Conservation (phyloP, 768 basidiomycete species). For the Mycena metata region DNA sequence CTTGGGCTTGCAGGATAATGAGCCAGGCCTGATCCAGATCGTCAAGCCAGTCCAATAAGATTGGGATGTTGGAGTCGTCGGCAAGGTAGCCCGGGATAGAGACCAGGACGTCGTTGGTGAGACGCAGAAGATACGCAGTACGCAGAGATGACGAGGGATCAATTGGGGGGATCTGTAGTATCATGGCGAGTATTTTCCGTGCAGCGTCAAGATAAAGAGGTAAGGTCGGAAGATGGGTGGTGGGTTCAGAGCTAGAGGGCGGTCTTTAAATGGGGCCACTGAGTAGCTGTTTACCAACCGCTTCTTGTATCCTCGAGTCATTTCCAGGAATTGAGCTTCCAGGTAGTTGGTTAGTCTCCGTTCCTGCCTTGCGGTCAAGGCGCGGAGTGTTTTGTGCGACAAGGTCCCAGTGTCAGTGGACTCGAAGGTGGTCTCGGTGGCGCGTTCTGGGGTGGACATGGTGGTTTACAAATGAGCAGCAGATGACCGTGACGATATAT, state of each 20-base stretch:
- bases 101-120: conserved; percentile 76
- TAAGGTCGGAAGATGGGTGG: conserved; percentile 69
- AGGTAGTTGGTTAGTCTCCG: conserved; percentile 73
- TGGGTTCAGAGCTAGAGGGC: conserved; percentile 59
- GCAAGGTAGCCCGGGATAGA: conserved; percentile 74
- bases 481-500: not conserved
- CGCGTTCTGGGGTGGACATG: not conserved
- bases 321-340: conserved; percentile 73
- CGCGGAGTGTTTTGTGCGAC: conserved; percentile 27
- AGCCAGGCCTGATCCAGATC: conserved; percentile 85
- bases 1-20: conserved; percentile 71
- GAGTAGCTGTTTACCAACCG: conserved; percentile 61
- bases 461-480: not conserved
- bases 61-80: conserved; percentile 57
- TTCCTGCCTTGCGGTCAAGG: conserved; percentile 71
- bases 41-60: conserved; percentile 75
- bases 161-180: conserved; percentile 82
- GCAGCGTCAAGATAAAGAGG: conserved; percentile 70
- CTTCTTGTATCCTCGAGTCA: conserved; percentile 81
- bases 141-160: conserved; percentile 79
- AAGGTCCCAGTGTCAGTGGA: not conserved
- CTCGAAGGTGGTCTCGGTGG: not conserved
- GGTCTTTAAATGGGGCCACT: conserved; percentile 30
- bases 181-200: conserved; percentile 68
- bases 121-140: conserved; percentile 74